phyloP scores from a whole-genome alignment of 345 rosid genomes.

The Boechera retrofracta region DNA sequence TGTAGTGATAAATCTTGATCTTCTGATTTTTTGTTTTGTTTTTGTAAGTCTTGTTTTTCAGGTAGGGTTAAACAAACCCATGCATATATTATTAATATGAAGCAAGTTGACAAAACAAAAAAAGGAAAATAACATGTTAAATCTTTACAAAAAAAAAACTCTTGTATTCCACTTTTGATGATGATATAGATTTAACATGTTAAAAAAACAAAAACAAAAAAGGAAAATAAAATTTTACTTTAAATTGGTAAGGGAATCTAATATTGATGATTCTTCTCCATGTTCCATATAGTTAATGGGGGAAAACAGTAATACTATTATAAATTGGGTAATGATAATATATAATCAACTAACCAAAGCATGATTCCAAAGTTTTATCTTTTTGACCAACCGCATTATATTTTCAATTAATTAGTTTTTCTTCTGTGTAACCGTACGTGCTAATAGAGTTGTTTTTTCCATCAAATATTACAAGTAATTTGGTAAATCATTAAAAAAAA shows the following conservation, averaged over 20 bases:
- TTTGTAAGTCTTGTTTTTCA: background rate
- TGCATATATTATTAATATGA: no score
- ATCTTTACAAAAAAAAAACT: no score
- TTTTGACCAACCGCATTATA: slow-evolving; percentile 39
- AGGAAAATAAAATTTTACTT: background rate
- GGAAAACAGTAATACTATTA: slow-evolving; percentile 20
- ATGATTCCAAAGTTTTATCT: slow-evolving; percentile 37
- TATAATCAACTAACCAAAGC: slow-evolving; percentile 38
- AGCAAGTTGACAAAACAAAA: background rate
- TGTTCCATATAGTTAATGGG: slow-evolving; percentile 9
- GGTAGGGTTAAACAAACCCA: background rate
- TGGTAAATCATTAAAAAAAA: background rate
- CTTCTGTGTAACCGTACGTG: background rate
- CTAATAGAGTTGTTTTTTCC: background rate
- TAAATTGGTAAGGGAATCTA: slow-evolving; percentile 8
- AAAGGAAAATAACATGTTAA: no score
- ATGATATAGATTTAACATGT: no score
- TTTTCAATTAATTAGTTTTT: background rate
- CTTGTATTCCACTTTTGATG: no score
- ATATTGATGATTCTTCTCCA: slow-evolving; percentile 17
- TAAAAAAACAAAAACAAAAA: no score
- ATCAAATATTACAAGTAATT: background rate
- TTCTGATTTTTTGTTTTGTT: background rate
- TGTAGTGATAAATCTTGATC: background rate
- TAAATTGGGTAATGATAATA: slow-evolving; percentile 22